Evolutionary conservation across 306 rosid species (phyloP).

Genomic region (Fragaria nilgerrensis): DNA sequence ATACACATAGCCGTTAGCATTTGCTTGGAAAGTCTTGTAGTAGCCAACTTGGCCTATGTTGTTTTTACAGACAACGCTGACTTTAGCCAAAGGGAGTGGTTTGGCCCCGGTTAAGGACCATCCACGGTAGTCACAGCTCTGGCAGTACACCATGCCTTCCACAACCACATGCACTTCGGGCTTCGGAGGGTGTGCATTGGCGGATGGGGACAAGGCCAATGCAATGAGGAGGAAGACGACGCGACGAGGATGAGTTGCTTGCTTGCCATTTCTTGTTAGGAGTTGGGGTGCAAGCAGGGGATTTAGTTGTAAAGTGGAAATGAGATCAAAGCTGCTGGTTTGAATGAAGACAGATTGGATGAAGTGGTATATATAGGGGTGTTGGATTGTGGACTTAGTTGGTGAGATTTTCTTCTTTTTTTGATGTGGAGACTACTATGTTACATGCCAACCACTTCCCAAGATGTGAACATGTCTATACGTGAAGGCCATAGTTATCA

Average conservation of each 20-base stretch:
- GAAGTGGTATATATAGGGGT: constrained; percentile 25
- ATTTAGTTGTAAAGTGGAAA: constrained; percentile 9
- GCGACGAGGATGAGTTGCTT: constrained; percentile 30
- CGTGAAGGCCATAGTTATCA: constrained; percentile 51
- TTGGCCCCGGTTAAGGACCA: constrained; percentile 74
- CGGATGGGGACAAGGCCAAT: constrained; percentile 36
- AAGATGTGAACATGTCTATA: constrained; percentile 6
- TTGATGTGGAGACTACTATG: constrained; percentile 54
- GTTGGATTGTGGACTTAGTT: not conserved
- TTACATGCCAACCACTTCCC: constrained; percentile 30
- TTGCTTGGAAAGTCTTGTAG: constrained; percentile 70
- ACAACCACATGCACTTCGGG: constrained; percentile 45
- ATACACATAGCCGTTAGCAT: constrained; percentile 62
- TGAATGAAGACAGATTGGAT: constrained; percentile 6
- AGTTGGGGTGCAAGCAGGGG: constrained; percentile 11
- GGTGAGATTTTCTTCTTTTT: not conserved
- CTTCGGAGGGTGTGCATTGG: constrained; percentile 36
- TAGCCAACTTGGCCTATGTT: constrained; percentile 56
- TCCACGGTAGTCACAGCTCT: constrained; percentile 65
- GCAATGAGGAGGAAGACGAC: constrained; percentile 40
- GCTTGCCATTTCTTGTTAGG: constrained; percentile 47
- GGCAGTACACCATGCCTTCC: constrained; percentile 78
- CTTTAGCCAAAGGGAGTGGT: constrained; percentile 65
- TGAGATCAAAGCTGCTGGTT: not conserved
- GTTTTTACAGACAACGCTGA: constrained; percentile 77